phyloP scores from a whole-genome alignment of 257 asterid genomes.

The Solanum chmielewskii region DNA sequence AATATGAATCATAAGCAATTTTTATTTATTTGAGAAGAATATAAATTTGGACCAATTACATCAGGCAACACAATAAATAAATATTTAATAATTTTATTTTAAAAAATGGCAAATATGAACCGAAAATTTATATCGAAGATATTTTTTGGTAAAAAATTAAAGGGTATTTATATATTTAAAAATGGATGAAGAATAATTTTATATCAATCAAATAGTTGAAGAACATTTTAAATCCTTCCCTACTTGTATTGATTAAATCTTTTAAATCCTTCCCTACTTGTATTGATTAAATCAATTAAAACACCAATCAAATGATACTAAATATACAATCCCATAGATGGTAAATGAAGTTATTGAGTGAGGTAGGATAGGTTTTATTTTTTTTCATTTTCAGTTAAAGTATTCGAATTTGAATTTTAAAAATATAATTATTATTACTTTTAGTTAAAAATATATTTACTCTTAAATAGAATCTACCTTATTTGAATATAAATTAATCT shows the following conservation, averaged over 20 bases:
- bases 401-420: background rate
- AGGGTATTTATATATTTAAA: accelerated
- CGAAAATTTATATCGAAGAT: no score
- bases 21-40: no score
- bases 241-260: background rate
- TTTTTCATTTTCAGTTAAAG: background rate
- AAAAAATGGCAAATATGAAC: no score
- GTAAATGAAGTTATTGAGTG: background rate
- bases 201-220: no score
- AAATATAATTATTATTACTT: background rate
- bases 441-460: background rate
- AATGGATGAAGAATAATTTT: no score
- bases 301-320: background rate
- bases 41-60: no score
- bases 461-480: background rate
- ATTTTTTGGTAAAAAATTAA: no score
- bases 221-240: no score
- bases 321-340: background rate
- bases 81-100: no score
- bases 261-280: no score
- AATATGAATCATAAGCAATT: no score
- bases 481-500: background rate
- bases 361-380: background rate
- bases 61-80: no score
- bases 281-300: background rate